These are phyloP conservation scores for Trichocomaceae sp. DNA, from an alignment of 2,329 filamentous ascomycete genomes.

Conservation along the genomic window DNA sequence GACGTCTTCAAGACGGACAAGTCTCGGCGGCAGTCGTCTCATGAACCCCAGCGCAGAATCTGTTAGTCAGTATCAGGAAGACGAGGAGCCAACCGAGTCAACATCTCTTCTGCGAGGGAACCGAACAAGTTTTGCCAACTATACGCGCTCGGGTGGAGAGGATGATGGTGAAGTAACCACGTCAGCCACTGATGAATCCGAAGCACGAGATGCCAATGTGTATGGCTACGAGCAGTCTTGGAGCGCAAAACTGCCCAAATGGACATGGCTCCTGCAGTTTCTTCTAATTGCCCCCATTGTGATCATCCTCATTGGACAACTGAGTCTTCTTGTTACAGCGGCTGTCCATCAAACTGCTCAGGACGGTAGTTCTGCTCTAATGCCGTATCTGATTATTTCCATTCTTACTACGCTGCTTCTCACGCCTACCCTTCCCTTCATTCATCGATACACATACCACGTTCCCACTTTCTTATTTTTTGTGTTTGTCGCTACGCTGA, in stretches of 20 bases:
- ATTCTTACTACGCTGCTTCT: conserved; percentile 64
- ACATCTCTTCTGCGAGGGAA: conserved; percentile 51
- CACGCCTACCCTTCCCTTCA: conserved; percentile 71
- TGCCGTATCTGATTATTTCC: conserved; percentile 65
- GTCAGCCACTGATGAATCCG: conserved; percentile 22
- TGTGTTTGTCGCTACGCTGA: conserved; percentile 65
- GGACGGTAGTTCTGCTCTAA: conserved; percentile 68
- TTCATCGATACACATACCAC: conserved; percentile 79
- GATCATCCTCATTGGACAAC: conserved; percentile 68
- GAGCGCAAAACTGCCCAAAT: conserved; percentile 71
- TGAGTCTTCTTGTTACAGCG: conserved; percentile 65
- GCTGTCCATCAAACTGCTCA: conserved; percentile 73
- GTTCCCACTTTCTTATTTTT: conserved; percentile 69
- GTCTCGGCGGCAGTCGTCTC: conserved; percentile 36
- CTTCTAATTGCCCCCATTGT: conserved; percentile 71
- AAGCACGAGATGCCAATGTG: conserved; percentile 31
- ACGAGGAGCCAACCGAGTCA: conserved; percentile 45
- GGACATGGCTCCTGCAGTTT: conserved; percentile 84
- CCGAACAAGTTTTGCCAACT: conserved; percentile 50
- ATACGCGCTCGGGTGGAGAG: conserved; percentile 35
- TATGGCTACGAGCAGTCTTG: conserved; percentile 76
- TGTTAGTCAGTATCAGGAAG: conserved; percentile 27
- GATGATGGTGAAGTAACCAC: conserved; percentile 23
- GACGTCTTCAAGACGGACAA: conserved; percentile 33
- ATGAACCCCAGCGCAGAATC: conserved; percentile 39